phyloP scores from a whole-genome alignment of 2,329 filamentous ascomycete genomes.

The Juglanconis oblonga region DNA sequence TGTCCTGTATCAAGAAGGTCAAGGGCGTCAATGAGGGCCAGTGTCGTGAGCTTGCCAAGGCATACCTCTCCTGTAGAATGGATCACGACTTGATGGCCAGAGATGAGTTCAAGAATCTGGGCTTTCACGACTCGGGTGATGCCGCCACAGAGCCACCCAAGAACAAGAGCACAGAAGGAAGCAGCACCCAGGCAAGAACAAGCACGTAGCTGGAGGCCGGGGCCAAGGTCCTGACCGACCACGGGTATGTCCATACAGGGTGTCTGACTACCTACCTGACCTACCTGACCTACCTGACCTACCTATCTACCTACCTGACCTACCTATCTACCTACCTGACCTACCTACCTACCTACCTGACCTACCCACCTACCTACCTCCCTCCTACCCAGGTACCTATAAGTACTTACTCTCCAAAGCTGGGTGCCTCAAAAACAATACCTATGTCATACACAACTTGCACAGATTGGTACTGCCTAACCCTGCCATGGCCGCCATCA shows the following conservation, averaged over 20 bases:
- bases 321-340: too few relatives aligned
- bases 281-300: too few relatives aligned
- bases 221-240: too few relatives aligned
- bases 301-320: too few relatives aligned
- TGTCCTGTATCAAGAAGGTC: constrained; percentile 81
- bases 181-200: constrained; percentile 28
- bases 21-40: constrained; percentile 82
- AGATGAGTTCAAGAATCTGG: constrained; percentile 92
- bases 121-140: constrained; percentile 56
- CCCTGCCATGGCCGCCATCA: neutral
- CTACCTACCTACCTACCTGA: too few relatives aligned
- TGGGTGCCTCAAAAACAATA: neutral
- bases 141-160: constrained; percentile 20
- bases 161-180: constrained; percentile 22
- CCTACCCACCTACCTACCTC: neutral
- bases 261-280: too few relatives aligned
- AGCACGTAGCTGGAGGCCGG: neutral
- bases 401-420: neutral
- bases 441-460: too few relatives aligned
- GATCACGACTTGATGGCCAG: constrained; percentile 97
- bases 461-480: too few relatives aligned
- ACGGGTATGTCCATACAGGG: too few relatives aligned
- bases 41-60: constrained; percentile 82
- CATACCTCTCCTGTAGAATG: constrained; percentile 90
- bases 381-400: too few relatives aligned